Evolutionary conservation across 2,329 filamentous ascomycete genomes (phyloP), one percentile per base, ranked within the genome.

Genomic region (Alternaria incomplexa): DNA sequence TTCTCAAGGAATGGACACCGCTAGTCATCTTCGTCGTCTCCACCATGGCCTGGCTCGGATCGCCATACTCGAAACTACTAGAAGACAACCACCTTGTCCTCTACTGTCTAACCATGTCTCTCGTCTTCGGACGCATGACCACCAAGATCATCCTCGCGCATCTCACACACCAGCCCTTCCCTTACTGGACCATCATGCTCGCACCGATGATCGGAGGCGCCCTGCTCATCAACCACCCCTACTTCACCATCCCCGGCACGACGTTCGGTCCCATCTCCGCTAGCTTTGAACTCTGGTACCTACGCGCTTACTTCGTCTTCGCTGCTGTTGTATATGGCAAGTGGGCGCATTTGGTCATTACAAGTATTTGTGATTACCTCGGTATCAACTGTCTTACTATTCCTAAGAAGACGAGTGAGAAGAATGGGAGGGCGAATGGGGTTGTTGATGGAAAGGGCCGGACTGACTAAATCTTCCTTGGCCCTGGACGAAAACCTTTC

Each of bases 131-230:
- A 36, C 91, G 96, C 70, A 93, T 99, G 90, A 98, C 96, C 0
- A 99, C 96, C 43, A 99, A 98, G 85, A 98, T 98, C 81, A 99
- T 99, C 77, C 89, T 99, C 17, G 95, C 96, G 3, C 96, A 99
- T 80, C 85, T 99, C 55, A 96, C 96, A 2, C 89, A 89, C 66
- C 96, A 98, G 79, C 92, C 95, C 4, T 99, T 98, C 82, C 96
- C 96, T 1, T 96, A 92, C 86, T 98, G 94, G 93, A 98, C 96
- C 11, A 87, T 96, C 52, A 92, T 98, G 87, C 86, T 98, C 40
- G 89, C 88, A 32, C 96, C 96, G 8, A 89, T 99, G 43, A 86
- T 97, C 51, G 91, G 92, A 54, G 96, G 96, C 56, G 94, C 93
- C 7, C 74, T 95, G 2, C 82, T 98, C 44, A 90, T 88, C 22